A percentile compares a stretch with the other conserved stretches of the same genome.
Conservation (phyloP, 169 alveolate genomes). For the Cryptosporidium muris region DNA sequence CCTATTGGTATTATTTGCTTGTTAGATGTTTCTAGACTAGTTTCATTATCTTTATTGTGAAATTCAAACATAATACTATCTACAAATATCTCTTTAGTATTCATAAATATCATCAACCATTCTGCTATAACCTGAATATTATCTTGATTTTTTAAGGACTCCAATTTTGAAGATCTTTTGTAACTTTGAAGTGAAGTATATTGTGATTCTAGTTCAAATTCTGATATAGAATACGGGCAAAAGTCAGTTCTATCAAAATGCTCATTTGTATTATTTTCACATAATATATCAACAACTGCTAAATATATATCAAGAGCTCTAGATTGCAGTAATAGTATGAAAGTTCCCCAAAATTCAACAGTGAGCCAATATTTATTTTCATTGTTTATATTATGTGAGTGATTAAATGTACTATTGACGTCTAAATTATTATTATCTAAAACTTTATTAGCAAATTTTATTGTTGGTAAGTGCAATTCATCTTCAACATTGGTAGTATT, state of each 20-base stretch:
- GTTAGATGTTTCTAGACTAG: constrained; percentile 8
- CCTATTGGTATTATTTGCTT: constrained; percentile 11
- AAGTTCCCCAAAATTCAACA: constrained; percentile 58
- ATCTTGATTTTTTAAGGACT: neutral
- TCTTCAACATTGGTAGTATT: too few species aligned
- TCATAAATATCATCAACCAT: constrained; percentile 42
- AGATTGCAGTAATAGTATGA: constrained; percentile 19
- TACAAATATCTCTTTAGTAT: constrained; percentile 36
- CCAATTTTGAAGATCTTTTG: neutral
- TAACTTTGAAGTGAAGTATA: constrained; percentile 5
- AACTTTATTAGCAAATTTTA: neutral
- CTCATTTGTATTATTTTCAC: neutral
- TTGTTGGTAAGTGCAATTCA: neutral
- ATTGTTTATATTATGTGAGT: neutral
- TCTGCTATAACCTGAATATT: neutral
- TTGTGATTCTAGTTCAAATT: neutral
- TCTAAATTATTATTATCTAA: too few species aligned
- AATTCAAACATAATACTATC: constrained; percentile 33
- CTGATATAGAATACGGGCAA: constrained; percentile 35
- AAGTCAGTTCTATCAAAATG: neutral
- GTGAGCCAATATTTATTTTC: constrained; percentile 38
- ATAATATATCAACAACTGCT: constrained; percentile 11
- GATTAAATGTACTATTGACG: neutral
- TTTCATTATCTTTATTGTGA: neutral
- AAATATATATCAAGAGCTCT: constrained; percentile 38